Percentiles rank a stretch among this genome's conserved stretches.
Evolutionary conservation across 495 filamentous ascomycete species (phyloP).

Genomic region (Halenospora varia): DNA sequence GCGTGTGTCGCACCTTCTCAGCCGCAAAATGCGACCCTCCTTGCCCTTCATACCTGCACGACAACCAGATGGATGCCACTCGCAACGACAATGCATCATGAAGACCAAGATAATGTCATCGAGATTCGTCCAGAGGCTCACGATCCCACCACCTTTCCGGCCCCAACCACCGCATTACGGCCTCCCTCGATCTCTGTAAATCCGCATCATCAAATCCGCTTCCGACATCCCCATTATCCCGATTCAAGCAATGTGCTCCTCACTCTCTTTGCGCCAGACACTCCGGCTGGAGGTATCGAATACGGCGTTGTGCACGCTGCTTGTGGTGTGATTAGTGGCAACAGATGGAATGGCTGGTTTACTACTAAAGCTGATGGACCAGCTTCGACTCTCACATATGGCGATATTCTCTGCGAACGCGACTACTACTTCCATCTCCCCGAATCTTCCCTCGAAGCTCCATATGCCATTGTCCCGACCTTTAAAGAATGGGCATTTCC

Average conservation of each 20-base stretch:
- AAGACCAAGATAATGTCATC: neutral
- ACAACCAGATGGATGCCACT: neutral
- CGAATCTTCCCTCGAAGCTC: neutral
- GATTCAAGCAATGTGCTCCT: conserved; percentile 3
- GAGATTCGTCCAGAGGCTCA: neutral
- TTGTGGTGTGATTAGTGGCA: conserved; percentile 7
- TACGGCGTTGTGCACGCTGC: conserved; percentile 1
- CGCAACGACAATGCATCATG: neutral
- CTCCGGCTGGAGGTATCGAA: conserved; percentile 1
- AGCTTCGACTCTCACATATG: neutral
- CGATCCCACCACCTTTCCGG: neutral
- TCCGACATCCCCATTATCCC: conserved; percentile 7
- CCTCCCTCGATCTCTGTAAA: conserved; percentile 4
- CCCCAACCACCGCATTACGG: neutral
- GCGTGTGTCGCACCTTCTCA: no score
- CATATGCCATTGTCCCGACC: conserved; percentile 8
- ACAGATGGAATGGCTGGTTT: conserved; percentile 2
- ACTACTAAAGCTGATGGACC: neutral
- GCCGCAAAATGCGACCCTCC: neutral
- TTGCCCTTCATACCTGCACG: neutral
- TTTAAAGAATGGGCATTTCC: conserved; percentile 2
- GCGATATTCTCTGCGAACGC: conserved; percentile 7
- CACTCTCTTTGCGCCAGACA: conserved; percentile 8
- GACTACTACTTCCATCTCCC: conserved; percentile 5
- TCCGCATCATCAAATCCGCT: conserved; percentile 3